Percentiles rank a stretch among this genome's conserved stretches.
Evolutionary conservation across 2,329 filamentous ascomycete genomes (phyloP).

Genomic region (Zymoseptoria pseudotritici): DNA sequence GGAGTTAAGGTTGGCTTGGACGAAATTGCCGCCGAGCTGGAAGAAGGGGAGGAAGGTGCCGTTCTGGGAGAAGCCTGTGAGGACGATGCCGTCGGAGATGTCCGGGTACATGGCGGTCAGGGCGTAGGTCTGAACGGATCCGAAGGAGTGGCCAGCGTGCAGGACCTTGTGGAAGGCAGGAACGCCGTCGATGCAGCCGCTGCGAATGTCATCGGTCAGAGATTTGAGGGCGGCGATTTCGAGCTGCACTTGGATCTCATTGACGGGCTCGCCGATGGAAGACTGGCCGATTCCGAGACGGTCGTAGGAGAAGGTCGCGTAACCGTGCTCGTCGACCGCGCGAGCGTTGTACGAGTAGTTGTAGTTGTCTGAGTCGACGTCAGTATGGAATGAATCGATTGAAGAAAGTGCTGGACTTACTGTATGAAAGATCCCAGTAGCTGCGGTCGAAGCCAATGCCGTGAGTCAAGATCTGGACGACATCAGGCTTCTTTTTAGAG

Average conservation of each 20-base stretch:
- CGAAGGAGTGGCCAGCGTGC: slow-evolving; percentile 59
- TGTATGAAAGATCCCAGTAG: slow-evolving; percentile 56
- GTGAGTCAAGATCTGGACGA: slow-evolving; percentile 46
- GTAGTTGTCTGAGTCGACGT: slow-evolving; percentile 30
- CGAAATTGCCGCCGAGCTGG: slow-evolving; percentile 25
- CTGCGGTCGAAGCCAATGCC: slow-evolving; percentile 50
- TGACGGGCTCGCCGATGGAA: slow-evolving; percentile 51
- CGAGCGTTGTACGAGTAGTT: slow-evolving; percentile 56
- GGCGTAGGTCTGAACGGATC: slow-evolving; percentile 51
- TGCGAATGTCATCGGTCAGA: slow-evolving; percentile 46
- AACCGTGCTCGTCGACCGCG: slow-evolving; percentile 49
- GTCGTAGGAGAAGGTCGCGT: slow-evolving; percentile 55
- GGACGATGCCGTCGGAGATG: slow-evolving; percentile 50
- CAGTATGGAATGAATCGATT: neutral
- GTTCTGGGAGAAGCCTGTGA: slow-evolving; percentile 54
- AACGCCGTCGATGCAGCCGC: slow-evolving; percentile 40
- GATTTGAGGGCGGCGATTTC: slow-evolving; percentile 52
- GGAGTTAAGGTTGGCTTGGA: slow-evolving; percentile 26
- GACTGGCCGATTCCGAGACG: slow-evolving; percentile 55
- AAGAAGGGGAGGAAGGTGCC: slow-evolving; percentile 36
- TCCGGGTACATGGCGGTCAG: slow-evolving; percentile 47
- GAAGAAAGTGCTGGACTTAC: slow-evolving; percentile 20
- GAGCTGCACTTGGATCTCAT: slow-evolving; percentile 51
- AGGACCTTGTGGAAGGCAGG: slow-evolving; percentile 40
- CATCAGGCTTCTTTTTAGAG: slow-evolving; percentile 28